Conservation (phyloP, 1,284 basidiomycete genomes). For the Cryptococcus sp. region DNA sequence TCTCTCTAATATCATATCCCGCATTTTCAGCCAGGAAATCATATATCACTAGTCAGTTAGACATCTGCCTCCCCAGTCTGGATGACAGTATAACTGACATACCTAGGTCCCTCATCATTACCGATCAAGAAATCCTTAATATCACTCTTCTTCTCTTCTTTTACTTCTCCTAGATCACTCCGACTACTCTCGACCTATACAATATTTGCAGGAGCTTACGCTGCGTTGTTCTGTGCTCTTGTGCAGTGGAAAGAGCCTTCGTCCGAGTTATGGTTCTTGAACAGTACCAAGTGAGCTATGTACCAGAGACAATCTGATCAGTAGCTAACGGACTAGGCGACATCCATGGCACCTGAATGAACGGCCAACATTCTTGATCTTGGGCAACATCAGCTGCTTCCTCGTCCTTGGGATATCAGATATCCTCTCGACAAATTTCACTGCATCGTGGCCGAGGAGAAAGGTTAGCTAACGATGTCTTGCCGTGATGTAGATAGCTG, state of each 20-base stretch:
- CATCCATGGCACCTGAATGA: conserved; percentile 44
- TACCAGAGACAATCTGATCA: neutral
- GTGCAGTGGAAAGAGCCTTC: conserved; percentile 9
- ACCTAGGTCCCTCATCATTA: conserved; percentile 12
- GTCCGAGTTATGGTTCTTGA: conserved; percentile 14
- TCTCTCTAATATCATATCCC: conserved; percentile 49
- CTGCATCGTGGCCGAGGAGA: conserved; percentile 28
- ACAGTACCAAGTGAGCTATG: conserved; percentile 17
- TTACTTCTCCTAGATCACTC: conserved; percentile 14
- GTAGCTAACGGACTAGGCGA: conserved; percentile 15
- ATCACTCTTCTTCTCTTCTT: conserved; percentile 15
- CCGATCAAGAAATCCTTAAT: conserved; percentile 10
- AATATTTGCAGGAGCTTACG: conserved; percentile 14
- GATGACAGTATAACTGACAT: neutral
- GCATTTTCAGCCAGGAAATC: conserved; percentile 18
- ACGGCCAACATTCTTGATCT: conserved; percentile 36
- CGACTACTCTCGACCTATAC: conserved; percentile 20
- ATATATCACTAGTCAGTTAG: conserved; percentile 28
- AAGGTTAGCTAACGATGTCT: conserved; percentile 12
- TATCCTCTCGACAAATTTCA: conserved; percentile 15
- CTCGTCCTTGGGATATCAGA: conserved; percentile 25
- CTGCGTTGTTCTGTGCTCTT: conserved; percentile 11
- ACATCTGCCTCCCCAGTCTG: neutral
- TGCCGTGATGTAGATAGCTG: neutral
- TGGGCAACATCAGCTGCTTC: conserved; percentile 24